These are phyloP conservation scores for Coemansia umbellata DNA, from an alignment of 192 early-diverging fungal species.

Conservation along the genomic window DNA sequence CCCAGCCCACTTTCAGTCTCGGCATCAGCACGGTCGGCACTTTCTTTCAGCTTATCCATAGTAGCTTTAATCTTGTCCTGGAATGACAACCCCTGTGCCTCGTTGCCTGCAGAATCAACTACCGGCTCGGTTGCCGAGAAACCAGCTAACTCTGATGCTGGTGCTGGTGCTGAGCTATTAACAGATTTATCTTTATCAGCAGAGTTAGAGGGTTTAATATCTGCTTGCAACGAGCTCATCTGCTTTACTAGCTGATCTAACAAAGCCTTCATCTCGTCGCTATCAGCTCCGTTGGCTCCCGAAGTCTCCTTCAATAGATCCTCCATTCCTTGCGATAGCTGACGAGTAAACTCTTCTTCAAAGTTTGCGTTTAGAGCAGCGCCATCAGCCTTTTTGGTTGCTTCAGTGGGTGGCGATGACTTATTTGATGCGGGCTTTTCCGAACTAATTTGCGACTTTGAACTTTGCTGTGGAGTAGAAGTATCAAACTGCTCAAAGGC, in stretches of 20 bases:
- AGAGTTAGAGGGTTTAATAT: conserved; percentile 22
- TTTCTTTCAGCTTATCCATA: conserved; percentile 83
- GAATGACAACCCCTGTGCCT: conserved; percentile 54
- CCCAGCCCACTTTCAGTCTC: conserved; percentile 51
- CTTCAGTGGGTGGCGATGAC: neutral
- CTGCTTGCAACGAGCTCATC: conserved; percentile 52
- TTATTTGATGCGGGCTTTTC: neutral
- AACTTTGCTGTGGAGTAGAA: conserved; percentile 21
- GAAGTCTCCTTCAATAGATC: conserved; percentile 45
- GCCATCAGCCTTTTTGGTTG: neutral
- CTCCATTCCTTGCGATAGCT: conserved; percentile 80
- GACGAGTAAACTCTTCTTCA: conserved; percentile 71
- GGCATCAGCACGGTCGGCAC: conserved; percentile 77
- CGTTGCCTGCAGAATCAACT: neutral
- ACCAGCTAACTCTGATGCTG: neutral
- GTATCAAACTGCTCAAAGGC: conserved; percentile 71
- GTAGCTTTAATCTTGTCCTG: conserved; percentile 87
- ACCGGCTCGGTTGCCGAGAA: neutral
- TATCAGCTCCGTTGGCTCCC: conserved; percentile 11
- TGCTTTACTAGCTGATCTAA: conserved; percentile 74
- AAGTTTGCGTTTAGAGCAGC: conserved; percentile 28
- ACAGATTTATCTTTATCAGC: neutral
- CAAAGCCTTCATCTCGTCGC: conserved; percentile 59
- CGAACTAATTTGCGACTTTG: neutral
- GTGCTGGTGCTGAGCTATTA: neutral